Base-by-base conservation (phyloP, 805 yeast species). In the Priceomyces melissophilus region DNA sequence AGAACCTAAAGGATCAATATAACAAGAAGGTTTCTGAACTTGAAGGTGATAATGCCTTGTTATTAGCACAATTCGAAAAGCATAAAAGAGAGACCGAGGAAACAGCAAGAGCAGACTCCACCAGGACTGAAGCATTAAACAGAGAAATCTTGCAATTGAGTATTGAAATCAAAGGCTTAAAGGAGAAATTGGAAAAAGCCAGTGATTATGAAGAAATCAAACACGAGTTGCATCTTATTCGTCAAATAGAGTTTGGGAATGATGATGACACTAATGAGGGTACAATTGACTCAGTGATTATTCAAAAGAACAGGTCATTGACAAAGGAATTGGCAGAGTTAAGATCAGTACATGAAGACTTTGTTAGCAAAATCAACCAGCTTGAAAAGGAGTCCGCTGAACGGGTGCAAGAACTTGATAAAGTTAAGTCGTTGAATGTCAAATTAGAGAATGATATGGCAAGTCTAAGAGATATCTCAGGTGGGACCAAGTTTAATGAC, bases 191-290 rank as follows among this genome's bases (percentile, higher is more conserved):
- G 33, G 64, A 65, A 3, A 59, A 67, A 26, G 77, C 80, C 38
- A 63, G 73, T 2, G 96, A 89, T 56, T 89, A 90, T 60, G 89
- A 85, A 39, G 89, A 87, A 46, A 58, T 89, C 36, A 88, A 87
- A 57, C 76, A 78, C 37, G 96, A 90, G 53, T 67, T 90, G 48
- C 76, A 74, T 13, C 76, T 88, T 17, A 58, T 89, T 45, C 80
- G 84, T 55, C 81, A 82, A 47, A 82, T 88, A 30, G 87, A 86
- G 52, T 84, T 88, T 62, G 90, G 90, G 3, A 61, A 48, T 16
- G 65, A 65, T 26, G 67, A 63, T 11, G 69, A 62, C 16, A 63
- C 52, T 23, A 64, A 54, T 8, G 60, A 52, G 5, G 61, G 48
- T 13, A 62, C 54, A 14, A 57, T 83, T 31, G 89, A 81, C 52